A percentile compares a stretch with the other conserved stretches of the same genome.
These are phyloP conservation scores for Colletotrichum ledebouriae DNA, from an alignment of 2,329 filamentous ascomycete species.

Conservation along the genomic window DNA sequence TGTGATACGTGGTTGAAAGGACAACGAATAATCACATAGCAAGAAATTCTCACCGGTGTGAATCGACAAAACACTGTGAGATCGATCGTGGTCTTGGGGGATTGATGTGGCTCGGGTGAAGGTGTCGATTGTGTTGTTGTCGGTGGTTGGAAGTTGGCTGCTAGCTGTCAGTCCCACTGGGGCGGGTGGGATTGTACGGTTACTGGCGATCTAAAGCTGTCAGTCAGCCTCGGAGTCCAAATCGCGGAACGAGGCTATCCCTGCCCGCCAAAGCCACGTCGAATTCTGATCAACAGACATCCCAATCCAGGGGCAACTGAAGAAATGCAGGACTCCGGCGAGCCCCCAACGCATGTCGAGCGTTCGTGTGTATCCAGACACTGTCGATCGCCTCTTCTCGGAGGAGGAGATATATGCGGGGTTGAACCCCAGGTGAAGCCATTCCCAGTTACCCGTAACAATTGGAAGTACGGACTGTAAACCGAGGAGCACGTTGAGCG, in stretches of 20 bases:
- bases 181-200: slow-evolving; percentile 22
- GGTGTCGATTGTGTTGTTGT: slow-evolving; percentile 12
- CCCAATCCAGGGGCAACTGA: slow-evolving; percentile 29
- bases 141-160: slow-evolving; percentile 31
- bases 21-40: slow-evolving; percentile 10
- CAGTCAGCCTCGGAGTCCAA: slow-evolving; percentile 43
- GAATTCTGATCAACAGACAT: slow-evolving; percentile 36
- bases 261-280: slow-evolving; percentile 43
- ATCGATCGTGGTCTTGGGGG: slow-evolving; percentile 19
- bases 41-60: background rate
- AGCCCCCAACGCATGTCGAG: slow-evolving; percentile 8
- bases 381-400: slow-evolving; percentile 32
- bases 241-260: slow-evolving; percentile 42
- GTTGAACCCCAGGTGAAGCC: slow-evolving; percentile 26
- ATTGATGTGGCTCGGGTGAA: background rate
- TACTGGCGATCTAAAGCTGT: slow-evolving; percentile 43
- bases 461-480: background rate
- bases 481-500: slow-evolving; percentile 29
- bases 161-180: slow-evolving; percentile 39
- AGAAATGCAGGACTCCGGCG: slow-evolving; percentile 32
- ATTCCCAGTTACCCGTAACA: slow-evolving; percentile 29
- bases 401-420: slow-evolving; percentile 18
- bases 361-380: slow-evolving; percentile 8
- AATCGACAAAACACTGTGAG: slow-evolving; percentile 21
- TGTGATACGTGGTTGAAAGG: slow-evolving; percentile 28